These are phyloP conservation scores for Acer yangbiense DNA, from an alignment of 345 rosid genomes.

Conservation along the genomic window DNA sequence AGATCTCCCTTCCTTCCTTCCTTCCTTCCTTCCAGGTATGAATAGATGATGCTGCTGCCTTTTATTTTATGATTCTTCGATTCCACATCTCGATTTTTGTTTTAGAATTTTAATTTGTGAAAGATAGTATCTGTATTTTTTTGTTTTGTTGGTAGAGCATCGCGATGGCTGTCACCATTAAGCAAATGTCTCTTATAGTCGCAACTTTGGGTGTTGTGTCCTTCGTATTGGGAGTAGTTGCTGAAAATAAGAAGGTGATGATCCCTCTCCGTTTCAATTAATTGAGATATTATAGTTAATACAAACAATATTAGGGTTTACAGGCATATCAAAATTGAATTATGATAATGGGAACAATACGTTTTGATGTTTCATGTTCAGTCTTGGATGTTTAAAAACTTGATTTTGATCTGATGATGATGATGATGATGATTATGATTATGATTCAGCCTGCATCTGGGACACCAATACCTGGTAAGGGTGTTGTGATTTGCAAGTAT, in stretches of 20 bases:
- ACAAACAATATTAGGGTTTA: too few relatives aligned
- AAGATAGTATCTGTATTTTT: not conserved
- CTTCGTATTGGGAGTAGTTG: conserved; percentile 66
- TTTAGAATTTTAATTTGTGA: too few relatives aligned
- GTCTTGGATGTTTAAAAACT: not conserved
- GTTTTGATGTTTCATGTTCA: too few relatives aligned
- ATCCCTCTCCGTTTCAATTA: not conserved
- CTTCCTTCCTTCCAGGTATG: too few relatives aligned
- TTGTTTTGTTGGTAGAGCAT: conserved; percentile 2
- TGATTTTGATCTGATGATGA: conserved; percentile 5
- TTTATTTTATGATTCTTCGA: too few relatives aligned
- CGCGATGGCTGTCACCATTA: conserved; percentile 63
- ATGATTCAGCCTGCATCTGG: conserved; percentile 66
- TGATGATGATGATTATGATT: not conserved
- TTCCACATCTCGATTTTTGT: too few relatives aligned
- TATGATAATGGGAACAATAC: not conserved
- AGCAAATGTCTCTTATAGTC: conserved; percentile 60
- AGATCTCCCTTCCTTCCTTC: not conserved
- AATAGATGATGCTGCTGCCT: too few relatives aligned
- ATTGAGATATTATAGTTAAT: too few relatives aligned
- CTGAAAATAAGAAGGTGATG: conserved; percentile 85
- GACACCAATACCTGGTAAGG: conserved; percentile 60
- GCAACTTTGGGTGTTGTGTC: conserved; percentile 58
- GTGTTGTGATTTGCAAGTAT: conserved; percentile 73
- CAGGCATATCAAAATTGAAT: not conserved